Evolutionary conservation across 371 early-diverging fungal species (phyloP), one percentile per base, ranked within the genome.

Genomic region (Mortierella sp.): DNA sequence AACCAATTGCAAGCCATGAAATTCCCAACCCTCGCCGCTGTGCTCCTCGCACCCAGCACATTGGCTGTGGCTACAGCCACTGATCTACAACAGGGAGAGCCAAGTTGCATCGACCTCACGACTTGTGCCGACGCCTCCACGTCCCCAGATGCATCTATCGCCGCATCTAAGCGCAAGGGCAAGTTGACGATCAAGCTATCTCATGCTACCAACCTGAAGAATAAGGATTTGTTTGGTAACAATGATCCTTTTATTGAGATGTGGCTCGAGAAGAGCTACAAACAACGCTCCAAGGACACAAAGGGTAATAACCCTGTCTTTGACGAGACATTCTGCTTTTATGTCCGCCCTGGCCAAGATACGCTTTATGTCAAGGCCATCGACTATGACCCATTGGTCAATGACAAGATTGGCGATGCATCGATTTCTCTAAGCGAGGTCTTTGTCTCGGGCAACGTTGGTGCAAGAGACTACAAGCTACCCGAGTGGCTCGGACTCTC

Each of bases 331-430:
- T 78, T 73, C 49, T 66, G 66, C 57, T 72, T 73, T 61, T 66
- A 70, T 24, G 77, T 68, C 22, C 69, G 64, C 24, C 60, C 70
- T 9, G 70, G 75, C 16, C 80, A 72, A 32, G 60, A 84, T 66
- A 84, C 81, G 65, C n/a, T 70, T 86, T 77, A 88, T 64, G 26
- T 88, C 28, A 84, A 83, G 49, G 86, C 80, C 6, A 70, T 83
- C 40, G 88, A 87, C 61, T 80, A 84, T 73, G 87, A 86, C 47
- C 72, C 64, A 2, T 65, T 86, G 59, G 84, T 80, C 4, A 67
- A 80, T 14, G 87, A 87, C 45, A 81, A 80, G 73, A 85, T 88
- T 71, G 88, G 86, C 20, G 85, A 87, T 30, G 30, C 30, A 30
- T 30, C 30, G 30, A 4, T 30, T 30, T 30, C 30, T 30, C 30